A percentile compares a stretch with the other conserved stretches of the same genome.
phyloP scores from a whole-genome alignment of 139 green algal genomes.

The Klebsormidium nitens region DNA sequence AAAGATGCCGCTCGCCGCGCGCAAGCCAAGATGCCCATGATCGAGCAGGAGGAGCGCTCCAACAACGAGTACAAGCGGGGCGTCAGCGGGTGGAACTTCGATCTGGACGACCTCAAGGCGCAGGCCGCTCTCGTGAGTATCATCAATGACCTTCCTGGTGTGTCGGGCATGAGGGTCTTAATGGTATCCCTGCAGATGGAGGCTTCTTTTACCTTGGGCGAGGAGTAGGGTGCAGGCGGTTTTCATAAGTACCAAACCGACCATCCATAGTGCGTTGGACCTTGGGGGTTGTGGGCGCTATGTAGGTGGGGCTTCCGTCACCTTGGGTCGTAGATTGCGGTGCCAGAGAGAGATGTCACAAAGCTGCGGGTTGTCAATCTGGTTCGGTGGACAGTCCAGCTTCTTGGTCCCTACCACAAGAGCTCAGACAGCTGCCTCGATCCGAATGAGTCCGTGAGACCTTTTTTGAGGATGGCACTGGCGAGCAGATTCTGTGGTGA shows the following conservation, averaged over 20 bases:
- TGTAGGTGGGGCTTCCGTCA: background rate
- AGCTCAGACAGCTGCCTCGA: too few species aligned
- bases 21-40: constrained; percentile 12
- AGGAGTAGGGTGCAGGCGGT: background rate
- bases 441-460: too few species aligned
- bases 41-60: constrained; percentile 28
- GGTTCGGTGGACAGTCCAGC: too few species aligned
- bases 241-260: background rate
- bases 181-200: background rate
- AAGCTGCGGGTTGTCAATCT: too few species aligned
- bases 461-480: too few species aligned
- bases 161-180: background rate
- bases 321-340: too few species aligned
- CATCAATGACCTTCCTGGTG: background rate
- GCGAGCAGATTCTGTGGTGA: too few species aligned
- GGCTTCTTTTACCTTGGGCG: background rate
- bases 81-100: constrained; percentile 89
- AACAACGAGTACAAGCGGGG: constrained; percentile 52
- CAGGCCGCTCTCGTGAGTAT: constrained; percentile 47
- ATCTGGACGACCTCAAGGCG: constrained; percentile 77
- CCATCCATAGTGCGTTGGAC: background rate
- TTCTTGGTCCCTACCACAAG: too few species aligned
- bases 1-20: constrained; percentile 27
- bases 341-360: too few species aligned
- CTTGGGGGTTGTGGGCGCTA: background rate